Base-by-base conservation (phyloP, 1,284 basidiomycete genomes). In the Tremellales sp. region DNA sequence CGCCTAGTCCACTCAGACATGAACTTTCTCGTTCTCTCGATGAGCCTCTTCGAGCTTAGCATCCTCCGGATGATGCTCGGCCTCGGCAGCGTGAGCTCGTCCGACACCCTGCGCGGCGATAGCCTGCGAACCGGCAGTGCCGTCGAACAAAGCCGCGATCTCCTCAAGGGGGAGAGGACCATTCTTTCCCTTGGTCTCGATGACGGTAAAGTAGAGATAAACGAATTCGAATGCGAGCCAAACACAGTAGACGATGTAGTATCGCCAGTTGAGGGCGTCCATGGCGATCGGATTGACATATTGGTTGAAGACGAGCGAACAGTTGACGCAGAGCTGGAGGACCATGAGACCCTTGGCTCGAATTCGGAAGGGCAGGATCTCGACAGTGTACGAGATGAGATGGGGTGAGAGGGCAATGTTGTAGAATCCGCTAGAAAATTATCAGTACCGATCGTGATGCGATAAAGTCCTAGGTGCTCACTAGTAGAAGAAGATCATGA, bases 201-300 rank as follows among this genome's bases (percentile, higher is more conserved):
- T 65, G 31, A 67, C 56, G 42, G 59, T 59, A 54, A 68, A 63
- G 52, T 59, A 74, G 52, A 70, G 61, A 60, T 64, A 75, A 37
- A 72, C 67, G 48, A 75, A 60, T 45, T 53, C 61, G 56, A 53
- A 53, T 19, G 47, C 51, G n/a, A 53, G 47, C 45, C 46, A 53
- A 12, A 40, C 39, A 22, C 21, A 22, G 54, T 65, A 70, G 40
- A 67, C 60, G 40, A 62, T 52, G 42, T 65, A 61, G 33, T 84
- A 85, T 77, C 81, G 84, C 85, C 85, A 87, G 43, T 67, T 74
- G 45, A 86, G 70, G 39, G 66, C 77, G 23, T 77, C 73, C 43
- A 84, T 76, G 13, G 84, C 85, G 61, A 88, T 80, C 17, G 86
- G 86, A 76, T 88, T 89, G 66, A 84, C 81, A 64, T 86, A 88